Conservation (phyloP, 148 eudicot species). For the Chenopodium album region DNA sequence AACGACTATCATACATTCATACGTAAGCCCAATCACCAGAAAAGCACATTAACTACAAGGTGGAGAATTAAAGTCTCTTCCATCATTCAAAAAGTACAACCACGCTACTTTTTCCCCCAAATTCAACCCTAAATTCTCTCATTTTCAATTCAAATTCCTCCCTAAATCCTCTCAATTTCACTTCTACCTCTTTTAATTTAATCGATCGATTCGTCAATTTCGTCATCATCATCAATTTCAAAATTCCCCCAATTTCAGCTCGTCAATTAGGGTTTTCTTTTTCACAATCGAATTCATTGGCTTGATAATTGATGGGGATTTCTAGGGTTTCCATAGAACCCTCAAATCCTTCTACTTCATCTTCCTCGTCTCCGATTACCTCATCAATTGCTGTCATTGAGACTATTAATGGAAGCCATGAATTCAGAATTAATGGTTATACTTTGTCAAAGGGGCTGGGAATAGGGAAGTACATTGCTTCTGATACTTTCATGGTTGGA, state of each 20-base stretch:
- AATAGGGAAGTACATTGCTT: slow-evolving; percentile 46
- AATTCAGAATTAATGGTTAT: slow-evolving; percentile 45
- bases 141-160: neutral
- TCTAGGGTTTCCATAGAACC: slow-evolving; percentile 34
- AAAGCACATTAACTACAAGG: neutral
- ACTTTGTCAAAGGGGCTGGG: slow-evolving; percentile 49
- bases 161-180: neutral
- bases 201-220: neutral
- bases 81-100: neutral
- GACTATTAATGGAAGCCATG: slow-evolving; percentile 45
- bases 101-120: neutral
- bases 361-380: slow-evolving; percentile 16
- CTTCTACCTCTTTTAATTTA: neutral
- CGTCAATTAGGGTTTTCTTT: neutral
- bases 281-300: neutral
- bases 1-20: neutral
- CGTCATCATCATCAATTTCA: neutral
- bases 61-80: neutral
- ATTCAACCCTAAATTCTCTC: neutral
- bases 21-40: neutral
- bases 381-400: slow-evolving; percentile 43
- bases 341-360: slow-evolving; percentile 18
- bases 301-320: slow-evolving; percentile 35
- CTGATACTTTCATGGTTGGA: slow-evolving; percentile 51
- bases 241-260: neutral